Evolutionary conservation across 2,329 filamentous ascomycete genomes (phyloP).

Genomic region (Fusarium haematococcum): DNA sequence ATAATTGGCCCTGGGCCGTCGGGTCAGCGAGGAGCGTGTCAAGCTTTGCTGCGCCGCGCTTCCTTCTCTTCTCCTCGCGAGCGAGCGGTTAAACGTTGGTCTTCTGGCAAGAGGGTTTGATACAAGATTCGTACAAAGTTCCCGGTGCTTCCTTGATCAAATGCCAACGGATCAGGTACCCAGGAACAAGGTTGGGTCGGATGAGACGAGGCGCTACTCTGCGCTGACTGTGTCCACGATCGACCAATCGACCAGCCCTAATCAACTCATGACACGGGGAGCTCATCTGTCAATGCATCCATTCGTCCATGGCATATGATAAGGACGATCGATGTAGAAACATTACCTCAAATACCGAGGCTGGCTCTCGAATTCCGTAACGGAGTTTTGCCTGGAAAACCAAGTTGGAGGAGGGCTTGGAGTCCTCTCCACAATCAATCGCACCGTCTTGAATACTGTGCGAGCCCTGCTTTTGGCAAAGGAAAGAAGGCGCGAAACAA

Average conservation of each 20-base stretch:
- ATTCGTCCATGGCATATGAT: constrained; percentile 9
- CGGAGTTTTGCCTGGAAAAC: constrained; percentile 23
- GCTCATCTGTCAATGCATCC: constrained; percentile 8
- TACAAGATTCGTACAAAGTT: background rate
- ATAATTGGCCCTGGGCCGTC: constrained; percentile 6
- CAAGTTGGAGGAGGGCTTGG: constrained; percentile 6
- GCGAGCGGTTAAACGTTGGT: background rate
- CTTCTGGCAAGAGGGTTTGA: background rate
- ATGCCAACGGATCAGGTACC: constrained; percentile 32
- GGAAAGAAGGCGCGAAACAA: constrained; percentile 24
- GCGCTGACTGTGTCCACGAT: constrained; percentile 31
- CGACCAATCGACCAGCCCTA: constrained; percentile 13
- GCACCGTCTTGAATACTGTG: constrained; percentile 37
- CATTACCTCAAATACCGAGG: background rate
- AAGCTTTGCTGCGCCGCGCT: background rate
- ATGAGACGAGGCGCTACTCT: constrained; percentile 40
- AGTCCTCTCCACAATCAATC: constrained; percentile 37
- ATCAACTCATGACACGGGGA: constrained; percentile 9
- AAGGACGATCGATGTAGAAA: background rate
- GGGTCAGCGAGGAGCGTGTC: background rate
- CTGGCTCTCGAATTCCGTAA: background rate
- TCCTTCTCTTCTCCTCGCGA: background rate
- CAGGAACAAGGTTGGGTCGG: constrained; percentile 39
- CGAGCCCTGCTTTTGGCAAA: constrained; percentile 30
- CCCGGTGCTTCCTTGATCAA: background rate